Evolutionary conservation across 129 eudicot genomes (phyloP).

Genomic region (Flaveria robusta): DNA sequence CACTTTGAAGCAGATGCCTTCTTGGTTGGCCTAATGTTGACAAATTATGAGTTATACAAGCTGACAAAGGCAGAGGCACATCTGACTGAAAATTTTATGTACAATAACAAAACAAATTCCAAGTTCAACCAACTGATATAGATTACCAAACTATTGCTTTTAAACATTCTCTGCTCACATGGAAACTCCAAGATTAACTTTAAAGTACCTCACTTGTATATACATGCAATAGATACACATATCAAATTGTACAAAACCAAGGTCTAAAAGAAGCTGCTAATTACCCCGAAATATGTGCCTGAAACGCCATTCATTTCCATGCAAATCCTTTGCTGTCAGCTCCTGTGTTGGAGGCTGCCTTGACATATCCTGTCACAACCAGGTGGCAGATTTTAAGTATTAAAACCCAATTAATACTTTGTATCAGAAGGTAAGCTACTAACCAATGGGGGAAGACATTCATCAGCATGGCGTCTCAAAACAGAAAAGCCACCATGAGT

Average conservation of each 20-base stretch:
- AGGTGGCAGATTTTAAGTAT: constrained; percentile 16
- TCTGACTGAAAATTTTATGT: neutral
- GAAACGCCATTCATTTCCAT: constrained; percentile 80
- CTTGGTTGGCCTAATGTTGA: constrained; percentile 85
- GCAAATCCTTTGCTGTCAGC: constrained; percentile 82
- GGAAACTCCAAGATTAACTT: neutral
- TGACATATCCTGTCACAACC: constrained; percentile 73
- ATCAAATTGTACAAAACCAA: constrained; percentile 8
- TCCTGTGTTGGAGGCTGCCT: constrained; percentile 95
- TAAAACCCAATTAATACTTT: too few relatives aligned
- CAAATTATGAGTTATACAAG: constrained; percentile 8
- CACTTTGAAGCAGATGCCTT: constrained; percentile 90
- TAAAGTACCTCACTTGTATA: neutral
- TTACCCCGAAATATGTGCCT: constrained; percentile 89
- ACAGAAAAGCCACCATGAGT: constrained; percentile 98
- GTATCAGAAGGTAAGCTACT: constrained; percentile 32
- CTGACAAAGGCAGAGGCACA: neutral
- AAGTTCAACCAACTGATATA: neutral
- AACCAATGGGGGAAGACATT: constrained; percentile 91
- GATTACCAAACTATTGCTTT: neutral
- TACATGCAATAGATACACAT: neutral
- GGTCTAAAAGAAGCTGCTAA: neutral
- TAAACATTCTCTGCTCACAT: neutral
- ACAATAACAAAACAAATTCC: constrained; percentile 1
- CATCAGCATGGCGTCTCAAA: constrained; percentile 90